phyloP scores from a whole-genome alignment of 352 stramenopile genomes.

The Phytophthora syringae region DNA sequence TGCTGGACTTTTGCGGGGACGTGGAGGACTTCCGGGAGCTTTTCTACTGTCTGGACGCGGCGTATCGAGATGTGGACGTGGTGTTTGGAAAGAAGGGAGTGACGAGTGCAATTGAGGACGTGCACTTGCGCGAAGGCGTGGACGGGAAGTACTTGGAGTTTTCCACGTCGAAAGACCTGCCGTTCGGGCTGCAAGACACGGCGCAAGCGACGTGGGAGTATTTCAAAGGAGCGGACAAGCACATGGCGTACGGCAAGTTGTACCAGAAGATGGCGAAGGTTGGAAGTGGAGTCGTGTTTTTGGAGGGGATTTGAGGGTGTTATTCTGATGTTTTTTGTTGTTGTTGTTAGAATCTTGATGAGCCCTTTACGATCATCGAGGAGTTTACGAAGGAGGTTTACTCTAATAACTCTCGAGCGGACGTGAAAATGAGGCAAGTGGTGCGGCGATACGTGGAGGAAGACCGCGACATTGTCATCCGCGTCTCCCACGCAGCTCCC shows the following conservation, averaged over 20 bases:
- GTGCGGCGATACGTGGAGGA: conserved; percentile 23
- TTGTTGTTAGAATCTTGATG: conserved; percentile 11
- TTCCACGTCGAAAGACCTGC: conserved; percentile 39
- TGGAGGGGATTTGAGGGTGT: neutral
- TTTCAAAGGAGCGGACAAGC: conserved; percentile 43
- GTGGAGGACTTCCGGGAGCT: conserved; percentile 27
- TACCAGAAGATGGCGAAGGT: conserved; percentile 40
- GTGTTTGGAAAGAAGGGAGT: conserved; percentile 29
- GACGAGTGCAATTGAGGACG: conserved; percentile 17
- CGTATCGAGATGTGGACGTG: conserved; percentile 24
- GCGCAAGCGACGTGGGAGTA: conserved; percentile 41
- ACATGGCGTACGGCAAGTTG: conserved; percentile 35
- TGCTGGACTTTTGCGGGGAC: conserved; percentile 29
- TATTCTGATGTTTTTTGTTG: neutral
- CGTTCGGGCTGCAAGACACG: conserved; percentile 42
- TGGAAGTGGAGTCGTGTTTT: neutral
- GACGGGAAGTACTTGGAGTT: conserved; percentile 38
- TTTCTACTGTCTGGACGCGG: conserved; percentile 22
- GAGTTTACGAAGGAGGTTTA: conserved; percentile 33
- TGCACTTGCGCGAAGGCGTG: conserved; percentile 29
- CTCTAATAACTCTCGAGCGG: conserved; percentile 27
- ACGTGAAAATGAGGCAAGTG: conserved; percentile 33
- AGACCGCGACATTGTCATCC: conserved; percentile 27
- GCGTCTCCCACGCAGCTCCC: conserved; percentile 24
- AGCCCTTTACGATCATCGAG: conserved; percentile 18